phyloP scores from a whole-genome alignment of 2,329 filamentous ascomycete genomes.

The Nigrograna mackinnonii region DNA sequence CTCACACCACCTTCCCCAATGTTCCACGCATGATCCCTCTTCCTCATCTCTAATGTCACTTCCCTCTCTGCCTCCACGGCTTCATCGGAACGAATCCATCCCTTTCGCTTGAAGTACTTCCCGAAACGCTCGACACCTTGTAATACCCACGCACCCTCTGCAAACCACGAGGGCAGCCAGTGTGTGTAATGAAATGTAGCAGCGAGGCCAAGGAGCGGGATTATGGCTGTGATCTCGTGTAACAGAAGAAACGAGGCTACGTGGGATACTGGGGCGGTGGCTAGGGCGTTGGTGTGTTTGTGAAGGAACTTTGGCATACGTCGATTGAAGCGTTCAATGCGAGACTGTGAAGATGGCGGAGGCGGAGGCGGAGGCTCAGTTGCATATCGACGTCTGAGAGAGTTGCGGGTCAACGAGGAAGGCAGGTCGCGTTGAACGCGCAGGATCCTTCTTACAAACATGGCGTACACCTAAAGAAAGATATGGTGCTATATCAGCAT shows the following conservation, averaged over 20 bases:
- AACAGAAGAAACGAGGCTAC: constrained; percentile 84
- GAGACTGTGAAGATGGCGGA: constrained; percentile 26
- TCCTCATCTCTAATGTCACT: constrained; percentile 29
- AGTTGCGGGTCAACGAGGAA: constrained; percentile 5
- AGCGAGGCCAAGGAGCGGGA: constrained; percentile 76
- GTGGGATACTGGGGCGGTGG: constrained; percentile 78
- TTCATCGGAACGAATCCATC: constrained; percentile 70
- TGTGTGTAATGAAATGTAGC: constrained; percentile 78
- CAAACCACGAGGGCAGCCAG: constrained; percentile 66
- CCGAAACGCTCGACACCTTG: constrained; percentile 76
- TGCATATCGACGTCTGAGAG: constrained; percentile 18
- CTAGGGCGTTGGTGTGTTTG: constrained; percentile 70
- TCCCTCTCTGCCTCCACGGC: constrained; percentile 49
- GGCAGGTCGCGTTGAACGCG: constrained; percentile 4
- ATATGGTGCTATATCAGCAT: too few relatives aligned
- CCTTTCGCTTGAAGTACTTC: constrained; percentile 74
- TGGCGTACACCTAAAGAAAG: too few relatives aligned
- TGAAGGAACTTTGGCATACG: constrained; percentile 67
- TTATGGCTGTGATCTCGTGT: constrained; percentile 87
- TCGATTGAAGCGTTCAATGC: constrained; percentile 38
- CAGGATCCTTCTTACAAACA: too few relatives aligned
- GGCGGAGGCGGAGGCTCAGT: constrained; percentile 15
- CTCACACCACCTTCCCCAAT: constrained; percentile 53
- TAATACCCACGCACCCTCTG: constrained; percentile 57
- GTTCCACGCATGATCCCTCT: constrained; percentile 41